phyloP scores from a whole-genome alignment of 148 eudicot species.

The Chenopodium suecicum region DNA sequence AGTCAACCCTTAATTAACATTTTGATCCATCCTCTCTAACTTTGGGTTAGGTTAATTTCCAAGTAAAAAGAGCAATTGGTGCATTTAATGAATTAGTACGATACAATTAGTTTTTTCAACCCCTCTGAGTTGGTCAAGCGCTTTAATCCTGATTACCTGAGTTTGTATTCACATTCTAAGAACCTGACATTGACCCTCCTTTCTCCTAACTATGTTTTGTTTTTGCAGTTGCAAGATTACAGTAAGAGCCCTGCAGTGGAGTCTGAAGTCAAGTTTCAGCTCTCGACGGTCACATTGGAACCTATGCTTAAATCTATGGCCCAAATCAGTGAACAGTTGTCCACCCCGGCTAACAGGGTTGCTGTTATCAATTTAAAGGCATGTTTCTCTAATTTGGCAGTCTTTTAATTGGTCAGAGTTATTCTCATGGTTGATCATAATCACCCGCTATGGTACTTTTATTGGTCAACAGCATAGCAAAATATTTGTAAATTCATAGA shows the following conservation, averaged over 20 bases:
- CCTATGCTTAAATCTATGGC: slow-evolving; percentile 94
- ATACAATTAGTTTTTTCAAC: no score
- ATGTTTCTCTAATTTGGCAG: slow-evolving; percentile 9
- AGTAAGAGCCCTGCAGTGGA: slow-evolving; percentile 63
- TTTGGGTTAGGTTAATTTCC: background rate
- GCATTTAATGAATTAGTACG: background rate
- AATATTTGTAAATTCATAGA: background rate
- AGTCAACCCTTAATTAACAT: background rate
- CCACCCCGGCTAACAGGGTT: slow-evolving; percentile 75
- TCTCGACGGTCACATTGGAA: slow-evolving; percentile 52
- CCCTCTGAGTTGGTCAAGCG: background rate
- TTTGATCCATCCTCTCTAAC: background rate
- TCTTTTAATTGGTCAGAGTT: background rate
- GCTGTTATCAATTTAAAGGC: slow-evolving; percentile 96
- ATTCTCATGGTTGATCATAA: background rate
- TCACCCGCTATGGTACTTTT: background rate
- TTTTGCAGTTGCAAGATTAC: slow-evolving; percentile 79
- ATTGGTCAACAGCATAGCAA: slow-evolving; percentile 4
- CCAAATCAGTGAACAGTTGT: slow-evolving; percentile 76
- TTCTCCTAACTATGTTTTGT: slow-evolving; percentile 8
- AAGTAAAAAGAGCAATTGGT: background rate
- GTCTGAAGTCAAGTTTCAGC: slow-evolving; percentile 69
- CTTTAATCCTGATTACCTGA: no score
- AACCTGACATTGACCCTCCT: background rate
- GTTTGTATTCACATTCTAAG: background rate